Percentiles rank a stretch among this genome's conserved stretches.
phyloP scores from a whole-genome alignment of 2,329 filamentous ascomycete species.

The Nigrospora osmanthi region DNA sequence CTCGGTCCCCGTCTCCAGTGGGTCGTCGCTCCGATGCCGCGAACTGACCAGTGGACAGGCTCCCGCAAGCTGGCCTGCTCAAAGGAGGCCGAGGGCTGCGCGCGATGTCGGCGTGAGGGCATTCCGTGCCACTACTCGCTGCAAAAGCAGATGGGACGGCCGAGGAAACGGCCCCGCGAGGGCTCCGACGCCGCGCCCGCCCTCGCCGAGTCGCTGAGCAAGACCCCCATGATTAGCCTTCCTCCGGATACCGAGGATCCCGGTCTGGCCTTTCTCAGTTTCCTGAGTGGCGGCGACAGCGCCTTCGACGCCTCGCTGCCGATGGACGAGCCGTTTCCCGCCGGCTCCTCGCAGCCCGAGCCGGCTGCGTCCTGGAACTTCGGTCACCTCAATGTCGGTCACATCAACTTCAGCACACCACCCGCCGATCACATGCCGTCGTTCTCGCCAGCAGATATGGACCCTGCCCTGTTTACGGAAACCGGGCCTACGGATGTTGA shows the following conservation, averaged over 20 bases:
- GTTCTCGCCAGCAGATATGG: constrained; percentile 14
- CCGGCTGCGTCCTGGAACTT: constrained; percentile 8
- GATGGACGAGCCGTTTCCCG: not conserved
- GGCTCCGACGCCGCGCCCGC: constrained; percentile 5
- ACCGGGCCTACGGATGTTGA: not conserved
- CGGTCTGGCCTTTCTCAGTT: constrained; percentile 17
- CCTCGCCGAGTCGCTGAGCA: constrained; percentile 7
- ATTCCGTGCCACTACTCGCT: constrained; percentile 53
- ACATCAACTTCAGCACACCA: constrained; percentile 17
- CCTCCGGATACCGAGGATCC: constrained; percentile 17
- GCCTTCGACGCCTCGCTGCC: constrained; percentile 5
- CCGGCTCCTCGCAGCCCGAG: constrained; percentile 2
- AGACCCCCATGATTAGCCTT: constrained; percentile 15
- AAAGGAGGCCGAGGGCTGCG: constrained; percentile 52
- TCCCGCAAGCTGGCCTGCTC: constrained; percentile 57
- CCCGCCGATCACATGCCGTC: constrained; percentile 9
- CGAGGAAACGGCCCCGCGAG: constrained; percentile 44
- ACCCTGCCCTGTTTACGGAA: constrained; percentile 17
- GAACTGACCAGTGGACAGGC: constrained; percentile 29
- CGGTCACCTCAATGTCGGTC: constrained; percentile 12
- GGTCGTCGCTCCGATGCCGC: not conserved
- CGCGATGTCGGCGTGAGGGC: constrained; percentile 48
- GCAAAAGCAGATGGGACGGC: constrained; percentile 60
- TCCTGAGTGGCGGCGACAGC: constrained; percentile 13
- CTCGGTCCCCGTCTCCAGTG: not conserved